Conservation (phyloP, 768 basidiomycete genomes). For the Pleurotus tuoliensis region DNA sequence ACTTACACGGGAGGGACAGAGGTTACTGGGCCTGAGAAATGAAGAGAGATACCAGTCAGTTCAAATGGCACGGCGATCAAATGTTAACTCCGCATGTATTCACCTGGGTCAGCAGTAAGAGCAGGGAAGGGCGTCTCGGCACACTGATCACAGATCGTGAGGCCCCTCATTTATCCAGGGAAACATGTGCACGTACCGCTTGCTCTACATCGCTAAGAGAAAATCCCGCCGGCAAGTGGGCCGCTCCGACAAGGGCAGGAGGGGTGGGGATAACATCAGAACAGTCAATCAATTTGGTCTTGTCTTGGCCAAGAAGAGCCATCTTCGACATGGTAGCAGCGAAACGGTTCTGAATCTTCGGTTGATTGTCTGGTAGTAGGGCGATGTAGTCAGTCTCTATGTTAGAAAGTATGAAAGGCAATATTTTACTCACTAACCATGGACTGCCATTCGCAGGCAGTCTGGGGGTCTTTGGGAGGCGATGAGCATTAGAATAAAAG, state of each 20-base stretch:
- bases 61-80: not conserved
- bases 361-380: constrained; percentile 23
- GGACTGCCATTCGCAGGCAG: constrained; percentile 45
- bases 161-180: constrained; percentile 14
- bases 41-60: not conserved
- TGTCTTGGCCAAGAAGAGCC: constrained; percentile 36
- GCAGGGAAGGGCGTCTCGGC: constrained; percentile 30
- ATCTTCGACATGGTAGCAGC: constrained; percentile 41
- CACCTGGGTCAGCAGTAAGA: constrained; percentile 25
- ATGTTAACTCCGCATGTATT: not conserved
- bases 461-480: constrained; percentile 31
- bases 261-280: constrained; percentile 40
- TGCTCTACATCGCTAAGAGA: constrained; percentile 25
- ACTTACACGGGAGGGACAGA: constrained; percentile 29
- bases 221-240: constrained; percentile 30
- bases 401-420: not conserved
- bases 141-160: constrained; percentile 21
- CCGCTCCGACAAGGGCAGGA: constrained; percentile 17
- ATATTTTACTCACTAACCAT: constrained; percentile 27
- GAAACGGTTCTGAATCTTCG: constrained; percentile 30
- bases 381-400: not conserved
- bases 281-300: constrained; percentile 34
- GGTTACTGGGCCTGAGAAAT: constrained; percentile 17
- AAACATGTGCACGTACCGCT: constrained; percentile 15
- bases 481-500: not conserved